Conservation (phyloP, 371 early-diverging fungal genomes). For the Mortierella sp. region DNA sequence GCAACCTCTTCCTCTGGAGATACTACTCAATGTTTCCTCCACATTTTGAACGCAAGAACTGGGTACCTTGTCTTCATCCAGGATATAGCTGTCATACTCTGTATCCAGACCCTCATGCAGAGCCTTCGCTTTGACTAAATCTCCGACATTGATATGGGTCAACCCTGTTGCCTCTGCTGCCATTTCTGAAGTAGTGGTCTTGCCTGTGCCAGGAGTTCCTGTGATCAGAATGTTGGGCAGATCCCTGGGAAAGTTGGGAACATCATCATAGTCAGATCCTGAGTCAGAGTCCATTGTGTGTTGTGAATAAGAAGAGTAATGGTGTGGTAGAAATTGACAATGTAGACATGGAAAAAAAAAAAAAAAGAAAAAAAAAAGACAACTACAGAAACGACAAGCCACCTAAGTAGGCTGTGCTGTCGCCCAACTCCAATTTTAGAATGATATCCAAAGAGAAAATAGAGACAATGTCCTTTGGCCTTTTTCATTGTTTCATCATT, state of each 20-base stretch:
- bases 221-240: constrained; percentile 95
- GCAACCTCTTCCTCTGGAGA: background rate
- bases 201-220: constrained; percentile 99
- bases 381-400: background rate
- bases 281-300: constrained; percentile 38
- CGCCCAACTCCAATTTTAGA: constrained; percentile 9
- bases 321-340: background rate
- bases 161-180: constrained; percentile 74
- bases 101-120: constrained; percentile 91
- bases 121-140: constrained; percentile 87
- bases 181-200: constrained; percentile 93
- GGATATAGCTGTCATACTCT: constrained; percentile 90
- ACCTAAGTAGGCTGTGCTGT: constrained; percentile 12
- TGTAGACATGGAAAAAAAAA: background rate
- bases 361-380: constrained; percentile 4
- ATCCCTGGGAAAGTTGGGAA: constrained; percentile 53
- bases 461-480: no score
- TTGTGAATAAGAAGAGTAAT: background rate
- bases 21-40: background rate
- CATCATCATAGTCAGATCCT: constrained; percentile 50
- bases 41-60: no score
- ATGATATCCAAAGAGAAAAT: background rate
- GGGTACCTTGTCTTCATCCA: constrained; percentile 92
- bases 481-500: constrained; percentile 1
- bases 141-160: constrained; percentile 89